Conservation (phyloP, 768 basidiomycete species). For the Tubosaeta sp. region DNA sequence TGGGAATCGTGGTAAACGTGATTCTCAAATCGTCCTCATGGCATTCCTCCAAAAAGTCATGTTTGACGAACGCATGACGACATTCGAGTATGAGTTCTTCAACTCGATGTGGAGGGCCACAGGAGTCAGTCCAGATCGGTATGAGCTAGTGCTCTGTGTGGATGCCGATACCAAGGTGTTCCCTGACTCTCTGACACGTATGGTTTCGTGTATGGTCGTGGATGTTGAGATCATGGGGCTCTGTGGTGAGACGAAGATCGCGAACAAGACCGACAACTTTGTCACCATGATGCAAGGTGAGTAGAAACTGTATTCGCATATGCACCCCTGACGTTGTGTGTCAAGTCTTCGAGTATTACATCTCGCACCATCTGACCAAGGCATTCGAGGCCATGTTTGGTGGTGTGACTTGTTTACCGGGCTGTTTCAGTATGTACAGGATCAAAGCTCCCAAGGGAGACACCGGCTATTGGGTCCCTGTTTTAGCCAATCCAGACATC, state of each 20-base stretch:
- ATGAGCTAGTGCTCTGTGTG: conserved; percentile 92
- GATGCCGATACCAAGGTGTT: conserved; percentile 99
- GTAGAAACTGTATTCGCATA: conserved; percentile 25
- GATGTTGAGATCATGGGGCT: conserved; percentile 99
- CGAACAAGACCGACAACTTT: conserved; percentile 97
- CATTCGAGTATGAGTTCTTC: conserved; percentile 99
- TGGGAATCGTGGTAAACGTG: conserved; percentile 98
- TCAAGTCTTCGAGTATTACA: conserved; percentile 98
- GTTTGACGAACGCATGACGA: conserved; percentile 99
- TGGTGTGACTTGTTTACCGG: conserved; percentile 98
- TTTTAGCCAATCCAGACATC: conserved; percentile 97
- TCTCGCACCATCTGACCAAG: conserved; percentile 98
- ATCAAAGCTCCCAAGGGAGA: conserved; percentile 99
- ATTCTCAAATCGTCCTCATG: conserved; percentile 98
- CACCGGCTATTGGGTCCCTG: conserved; percentile 96
- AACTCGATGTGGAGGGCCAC: conserved; percentile 95
- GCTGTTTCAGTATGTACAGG: conserved; percentile 99
- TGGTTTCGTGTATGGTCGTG: conserved; percentile 95
- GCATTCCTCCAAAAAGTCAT: conserved; percentile 97
- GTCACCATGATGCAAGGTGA: conserved; percentile 99
- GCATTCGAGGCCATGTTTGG: conserved; percentile 99
- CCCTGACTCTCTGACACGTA: conserved; percentile 94
- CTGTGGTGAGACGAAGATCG: conserved; percentile 99
- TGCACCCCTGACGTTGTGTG: conserved; percentile 4
- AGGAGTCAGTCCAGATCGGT: conserved; percentile 93